Conservation (phyloP, 257 asterid species). For the Solanum acaule region DNA sequence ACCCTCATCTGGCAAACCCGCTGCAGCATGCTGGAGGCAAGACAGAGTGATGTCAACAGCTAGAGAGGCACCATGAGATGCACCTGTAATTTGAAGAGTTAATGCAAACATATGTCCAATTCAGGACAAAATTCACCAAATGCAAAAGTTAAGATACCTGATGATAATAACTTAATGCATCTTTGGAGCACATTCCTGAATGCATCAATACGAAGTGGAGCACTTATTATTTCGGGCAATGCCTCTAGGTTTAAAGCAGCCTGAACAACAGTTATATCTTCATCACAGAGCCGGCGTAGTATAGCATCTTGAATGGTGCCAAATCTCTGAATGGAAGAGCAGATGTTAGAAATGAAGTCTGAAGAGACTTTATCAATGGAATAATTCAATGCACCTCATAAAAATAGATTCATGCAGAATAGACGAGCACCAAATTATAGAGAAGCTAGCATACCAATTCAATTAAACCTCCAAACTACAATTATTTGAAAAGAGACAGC, state of each 20-base stretch:
- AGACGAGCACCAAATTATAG: background rate
- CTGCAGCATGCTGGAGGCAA: slow-evolving; percentile 50
- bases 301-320: slow-evolving; percentile 67
- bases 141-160: slow-evolving; percentile 39
- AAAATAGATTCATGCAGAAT: background rate
- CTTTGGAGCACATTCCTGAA: slow-evolving; percentile 46
- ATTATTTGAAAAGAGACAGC: background rate
- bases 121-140: background rate
- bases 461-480: background rate
- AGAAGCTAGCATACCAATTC: background rate
- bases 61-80: slow-evolving; percentile 27
- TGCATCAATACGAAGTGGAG: slow-evolving; percentile 43
- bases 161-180: slow-evolving; percentile 47
- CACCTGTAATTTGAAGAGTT: slow-evolving; percentile 39
- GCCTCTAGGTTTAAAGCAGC: slow-evolving; percentile 52
- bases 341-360: background rate
- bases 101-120: background rate
- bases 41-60: slow-evolving; percentile 36
- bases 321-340: slow-evolving; percentile 43
- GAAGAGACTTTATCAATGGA: background rate
- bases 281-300: slow-evolving; percentile 63
- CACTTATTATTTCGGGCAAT: slow-evolving; percentile 37
- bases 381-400: background rate
- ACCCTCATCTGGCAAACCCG: slow-evolving; percentile 41
- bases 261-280: slow-evolving; percentile 69